These are phyloP conservation scores for Silene noctiflora DNA, from an alignment of 179 eudicot genomes.

Conservation along the genomic window DNA sequence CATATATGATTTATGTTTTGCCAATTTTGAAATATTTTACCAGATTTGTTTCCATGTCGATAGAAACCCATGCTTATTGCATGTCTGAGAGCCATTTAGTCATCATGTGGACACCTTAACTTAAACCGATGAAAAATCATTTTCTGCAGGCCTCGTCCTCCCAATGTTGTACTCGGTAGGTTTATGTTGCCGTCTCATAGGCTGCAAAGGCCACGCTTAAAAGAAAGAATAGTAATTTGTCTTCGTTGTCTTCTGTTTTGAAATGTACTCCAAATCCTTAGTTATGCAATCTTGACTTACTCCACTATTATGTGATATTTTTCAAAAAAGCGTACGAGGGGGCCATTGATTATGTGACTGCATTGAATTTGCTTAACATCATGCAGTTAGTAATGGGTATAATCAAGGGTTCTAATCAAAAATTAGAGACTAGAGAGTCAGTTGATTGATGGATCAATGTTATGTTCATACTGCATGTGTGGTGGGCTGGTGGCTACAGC, in stretches of 20 bases:
- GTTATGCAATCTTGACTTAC: neutral
- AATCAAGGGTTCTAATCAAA: conserved; percentile 2
- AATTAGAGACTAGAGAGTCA: neutral
- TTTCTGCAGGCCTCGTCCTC: neutral
- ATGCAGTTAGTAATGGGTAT: neutral
- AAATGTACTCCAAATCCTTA: neutral
- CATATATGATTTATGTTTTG: no score
- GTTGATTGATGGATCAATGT: neutral
- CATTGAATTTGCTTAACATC: neutral
- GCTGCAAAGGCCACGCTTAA: neutral
- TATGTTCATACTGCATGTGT: neutral
- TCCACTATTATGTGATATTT: no score
- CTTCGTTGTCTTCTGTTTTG: neutral
- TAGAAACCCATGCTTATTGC: neutral
- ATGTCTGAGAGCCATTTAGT: neutral
- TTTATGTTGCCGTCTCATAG: neutral
- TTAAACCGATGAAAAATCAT: neutral
- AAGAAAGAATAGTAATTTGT: neutral
- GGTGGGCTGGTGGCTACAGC: neutral
- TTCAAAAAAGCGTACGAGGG: neutral
- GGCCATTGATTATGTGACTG: neutral
- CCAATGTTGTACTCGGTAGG: neutral
- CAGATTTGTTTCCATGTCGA: no score
- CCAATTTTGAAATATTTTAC: no score
- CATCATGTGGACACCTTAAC: no score